Percentiles rank a stretch among this genome's conserved stretches.
phyloP scores from a whole-genome alignment of 1,284 basidiomycete species.

The Serendipita sp. region DNA sequence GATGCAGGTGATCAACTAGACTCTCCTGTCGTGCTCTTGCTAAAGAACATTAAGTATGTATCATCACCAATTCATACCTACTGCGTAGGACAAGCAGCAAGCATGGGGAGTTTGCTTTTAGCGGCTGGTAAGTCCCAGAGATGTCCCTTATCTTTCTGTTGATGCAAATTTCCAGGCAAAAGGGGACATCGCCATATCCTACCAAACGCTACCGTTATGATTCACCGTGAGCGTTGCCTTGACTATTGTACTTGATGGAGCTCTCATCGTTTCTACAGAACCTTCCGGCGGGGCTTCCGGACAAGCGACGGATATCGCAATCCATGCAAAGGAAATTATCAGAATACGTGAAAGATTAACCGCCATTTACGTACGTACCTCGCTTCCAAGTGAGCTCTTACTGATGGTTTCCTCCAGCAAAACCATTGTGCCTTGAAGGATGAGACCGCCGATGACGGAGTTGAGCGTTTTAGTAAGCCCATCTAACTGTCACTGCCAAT shows the following conservation, averaged over 20 bases:
- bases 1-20: constrained; percentile 52
- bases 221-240: constrained; percentile 62
- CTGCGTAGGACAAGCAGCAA: constrained; percentile 82
- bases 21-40: constrained; percentile 4
- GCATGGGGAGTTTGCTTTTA: constrained; percentile 83
- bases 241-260: not conserved
- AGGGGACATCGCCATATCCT: constrained; percentile 78
- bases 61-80: constrained; percentile 89
- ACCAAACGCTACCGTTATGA: constrained; percentile 90
- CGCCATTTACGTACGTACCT: constrained; percentile 45
- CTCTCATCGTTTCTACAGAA: constrained; percentile 34
- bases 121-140: constrained; percentile 44
- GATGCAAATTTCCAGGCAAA: constrained; percentile 32
- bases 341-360: constrained; percentile 71
- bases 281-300: constrained; percentile 88
- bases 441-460: constrained; percentile 49
- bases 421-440: constrained; percentile 53
- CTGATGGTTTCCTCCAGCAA: constrained; percentile 23
- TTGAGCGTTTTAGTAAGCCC: constrained; percentile 62
- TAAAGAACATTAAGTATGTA: constrained; percentile 50
- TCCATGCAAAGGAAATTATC: constrained; percentile 86
- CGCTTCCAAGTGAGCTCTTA: constrained; percentile 16
- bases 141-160: constrained; percentile 9
- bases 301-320: constrained; percentile 86
- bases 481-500: constrained; percentile 12